Evolutionary conservation across 768 basidiomycete species (phyloP).

Genomic region (Coprinopsis cinerea): DNA sequence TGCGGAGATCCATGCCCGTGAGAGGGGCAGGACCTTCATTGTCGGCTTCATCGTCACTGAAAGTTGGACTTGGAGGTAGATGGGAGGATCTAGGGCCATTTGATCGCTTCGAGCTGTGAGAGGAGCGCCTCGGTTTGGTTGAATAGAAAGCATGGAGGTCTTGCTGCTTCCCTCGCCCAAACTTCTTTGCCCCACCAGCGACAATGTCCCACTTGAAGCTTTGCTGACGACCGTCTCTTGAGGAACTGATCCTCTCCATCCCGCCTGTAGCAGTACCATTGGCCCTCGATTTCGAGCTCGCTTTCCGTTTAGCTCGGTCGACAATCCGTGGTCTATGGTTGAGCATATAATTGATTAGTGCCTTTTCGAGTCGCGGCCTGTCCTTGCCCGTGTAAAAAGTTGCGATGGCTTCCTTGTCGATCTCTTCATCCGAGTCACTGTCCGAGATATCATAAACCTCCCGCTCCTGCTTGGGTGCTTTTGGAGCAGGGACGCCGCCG

Average conservation of each 20-base stretch:
- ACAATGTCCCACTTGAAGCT: constrained; percentile 30
- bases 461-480: no score
- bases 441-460: no score
- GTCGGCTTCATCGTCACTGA: constrained; percentile 1
- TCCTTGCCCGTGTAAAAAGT: no score
- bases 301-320: no score
- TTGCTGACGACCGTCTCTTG: neutral
- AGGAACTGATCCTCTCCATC: neutral
- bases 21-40: neutral
- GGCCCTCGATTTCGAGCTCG: no score
- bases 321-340: no score
- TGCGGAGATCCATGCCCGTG: constrained; percentile 12
- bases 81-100: neutral
- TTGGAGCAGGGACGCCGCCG: no score
- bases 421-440: no score
- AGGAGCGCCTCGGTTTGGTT: neutral
- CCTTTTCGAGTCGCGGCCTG: no score
- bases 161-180: constrained; percentile 32
- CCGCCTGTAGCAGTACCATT: no score
- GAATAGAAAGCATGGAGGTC: constrained; percentile 18
- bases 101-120: neutral
- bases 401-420: no score
- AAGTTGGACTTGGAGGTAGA: neutral
- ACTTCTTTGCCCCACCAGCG: constrained; percentile 29
- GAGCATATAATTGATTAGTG: no score